A percentile compares a stretch with the other conserved stretches of the same genome.
phyloP scores from a whole-genome alignment of 805 yeast species.

The Metschnikowia noctiluminum region DNA sequence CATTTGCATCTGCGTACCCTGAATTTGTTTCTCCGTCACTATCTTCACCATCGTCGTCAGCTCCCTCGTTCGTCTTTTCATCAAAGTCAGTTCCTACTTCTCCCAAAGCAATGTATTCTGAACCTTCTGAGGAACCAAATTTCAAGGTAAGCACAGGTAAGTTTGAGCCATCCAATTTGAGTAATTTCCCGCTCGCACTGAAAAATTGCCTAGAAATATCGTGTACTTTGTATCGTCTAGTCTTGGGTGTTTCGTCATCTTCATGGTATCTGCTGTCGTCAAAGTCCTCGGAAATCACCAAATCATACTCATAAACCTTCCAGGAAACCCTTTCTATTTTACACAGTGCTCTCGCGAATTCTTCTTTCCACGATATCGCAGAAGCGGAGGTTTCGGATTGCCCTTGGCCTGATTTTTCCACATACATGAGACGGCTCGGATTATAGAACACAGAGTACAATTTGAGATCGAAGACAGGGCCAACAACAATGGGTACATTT shows the following conservation, averaged over 20 bases:
- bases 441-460: conserved; percentile 63
- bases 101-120: conserved; percentile 23
- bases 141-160: conserved; percentile 69
- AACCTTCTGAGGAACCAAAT: conserved; percentile 17
- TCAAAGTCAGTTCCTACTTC: conserved; percentile 17
- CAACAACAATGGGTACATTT: conserved; percentile 36
- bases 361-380: conserved; percentile 69
- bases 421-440: conserved; percentile 39
- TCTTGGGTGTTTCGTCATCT: conserved; percentile 34
- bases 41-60: conserved; percentile 19
- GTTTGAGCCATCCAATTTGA: conserved; percentile 57
- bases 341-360: conserved; percentile 54
- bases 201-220: conserved; percentile 55
- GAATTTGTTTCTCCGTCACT: conserved; percentile 22
- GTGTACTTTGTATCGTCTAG: conserved; percentile 33
- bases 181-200: conserved; percentile 64
- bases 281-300: conserved; percentile 54
- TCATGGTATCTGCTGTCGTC: conserved; percentile 76
- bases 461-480: conserved; percentile 57
- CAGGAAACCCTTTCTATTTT: conserved; percentile 30
- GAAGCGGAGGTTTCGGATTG: background rate
- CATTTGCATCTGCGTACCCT: conserved; percentile 6
- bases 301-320: conserved; percentile 37
- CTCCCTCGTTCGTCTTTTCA: too few species aligned
- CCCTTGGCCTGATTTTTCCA: conserved; percentile 16